These are phyloP conservation scores for Mycena filopes DNA, from an alignment of 768 basidiomycete species.

Conservation along the genomic window DNA sequence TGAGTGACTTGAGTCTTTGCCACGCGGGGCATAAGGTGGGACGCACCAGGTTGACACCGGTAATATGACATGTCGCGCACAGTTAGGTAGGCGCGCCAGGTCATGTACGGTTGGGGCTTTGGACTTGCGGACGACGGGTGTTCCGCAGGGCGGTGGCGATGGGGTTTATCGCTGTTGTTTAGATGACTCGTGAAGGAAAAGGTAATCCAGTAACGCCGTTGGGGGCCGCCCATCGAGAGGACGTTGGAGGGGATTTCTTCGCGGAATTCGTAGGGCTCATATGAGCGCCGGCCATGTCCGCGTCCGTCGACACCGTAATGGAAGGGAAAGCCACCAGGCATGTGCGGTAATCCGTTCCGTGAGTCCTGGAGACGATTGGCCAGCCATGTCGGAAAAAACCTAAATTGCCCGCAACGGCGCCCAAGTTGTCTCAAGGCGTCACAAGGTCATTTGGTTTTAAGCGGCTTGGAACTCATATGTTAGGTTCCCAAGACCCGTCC, in stretches of 20 bases:
- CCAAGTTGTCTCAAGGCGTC: no score
- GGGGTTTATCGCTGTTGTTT: not conserved
- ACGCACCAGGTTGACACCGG: conserved; percentile 5
- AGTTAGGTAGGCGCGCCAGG: conserved; percentile 20
- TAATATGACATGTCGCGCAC: conserved; percentile 11
- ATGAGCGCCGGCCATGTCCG: conserved; percentile 14
- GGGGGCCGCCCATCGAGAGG: conserved; percentile 9
- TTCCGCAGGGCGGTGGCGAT: not conserved
- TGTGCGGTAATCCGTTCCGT: conserved; percentile 7
- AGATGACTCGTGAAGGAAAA: conserved; percentile 20
- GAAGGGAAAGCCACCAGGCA: conserved; percentile 26
- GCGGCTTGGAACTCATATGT: no score
- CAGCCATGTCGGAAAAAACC: no score
- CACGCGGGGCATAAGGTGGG: no score
- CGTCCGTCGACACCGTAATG: conserved; percentile 19
- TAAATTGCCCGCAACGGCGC: no score
- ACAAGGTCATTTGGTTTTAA: no score
- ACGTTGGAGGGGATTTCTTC: conserved; percentile 16
- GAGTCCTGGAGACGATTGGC: conserved; percentile 17
- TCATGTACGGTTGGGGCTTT: conserved; percentile 15
- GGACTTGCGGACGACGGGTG: not conserved
- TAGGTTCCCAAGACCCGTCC: no score
- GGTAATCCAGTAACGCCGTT: conserved; percentile 15
- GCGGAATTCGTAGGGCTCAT: conserved; percentile 20
- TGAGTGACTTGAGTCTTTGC: no score